Evolutionary conservation across 2,329 filamentous ascomycete genomes (phyloP).

Genomic region (Aspergillus sp.): DNA sequence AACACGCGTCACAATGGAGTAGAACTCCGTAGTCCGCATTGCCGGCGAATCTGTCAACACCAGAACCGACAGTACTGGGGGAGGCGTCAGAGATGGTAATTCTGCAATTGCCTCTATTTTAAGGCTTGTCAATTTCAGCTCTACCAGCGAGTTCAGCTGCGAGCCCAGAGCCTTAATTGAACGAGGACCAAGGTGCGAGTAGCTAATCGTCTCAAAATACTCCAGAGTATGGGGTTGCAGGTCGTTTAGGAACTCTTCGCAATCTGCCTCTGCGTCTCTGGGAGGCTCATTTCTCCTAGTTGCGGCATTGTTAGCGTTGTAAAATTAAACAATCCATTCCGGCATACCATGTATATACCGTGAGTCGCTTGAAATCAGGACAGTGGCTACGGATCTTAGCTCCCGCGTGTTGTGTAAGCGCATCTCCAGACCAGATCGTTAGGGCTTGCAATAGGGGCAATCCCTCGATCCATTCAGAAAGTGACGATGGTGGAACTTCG

Average conservation of each 20-base stretch:
- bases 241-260: constrained; percentile 50
- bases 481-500: constrained; percentile 40
- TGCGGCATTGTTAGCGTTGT: constrained; percentile 14
- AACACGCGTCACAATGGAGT: constrained; percentile 44
- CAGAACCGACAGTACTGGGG: constrained; percentile 38
- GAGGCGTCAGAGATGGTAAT: constrained; percentile 11
- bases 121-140: constrained; percentile 43
- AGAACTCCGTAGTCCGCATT: constrained; percentile 41
- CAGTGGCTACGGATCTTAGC: constrained; percentile 49
- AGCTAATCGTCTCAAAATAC: constrained; percentile 50
- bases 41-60: constrained; percentile 39
- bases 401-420: constrained; percentile 47
- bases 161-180: constrained; percentile 46
- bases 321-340: constrained; percentile 4
- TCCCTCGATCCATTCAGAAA: constrained; percentile 51
- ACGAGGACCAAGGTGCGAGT: constrained; percentile 45
- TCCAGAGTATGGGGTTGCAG: constrained; percentile 50
- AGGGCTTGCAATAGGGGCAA: constrained; percentile 51
- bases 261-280: constrained; percentile 45
- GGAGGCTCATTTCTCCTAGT: constrained; percentile 19
- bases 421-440: constrained; percentile 52
- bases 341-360: constrained; percentile 44
- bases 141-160: constrained; percentile 47
- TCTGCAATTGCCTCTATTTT: constrained; percentile 38
- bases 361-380: constrained; percentile 51